phyloP scores from a whole-genome alignment of 169 alveolate species.

The Eimeria necatrix region DNA sequence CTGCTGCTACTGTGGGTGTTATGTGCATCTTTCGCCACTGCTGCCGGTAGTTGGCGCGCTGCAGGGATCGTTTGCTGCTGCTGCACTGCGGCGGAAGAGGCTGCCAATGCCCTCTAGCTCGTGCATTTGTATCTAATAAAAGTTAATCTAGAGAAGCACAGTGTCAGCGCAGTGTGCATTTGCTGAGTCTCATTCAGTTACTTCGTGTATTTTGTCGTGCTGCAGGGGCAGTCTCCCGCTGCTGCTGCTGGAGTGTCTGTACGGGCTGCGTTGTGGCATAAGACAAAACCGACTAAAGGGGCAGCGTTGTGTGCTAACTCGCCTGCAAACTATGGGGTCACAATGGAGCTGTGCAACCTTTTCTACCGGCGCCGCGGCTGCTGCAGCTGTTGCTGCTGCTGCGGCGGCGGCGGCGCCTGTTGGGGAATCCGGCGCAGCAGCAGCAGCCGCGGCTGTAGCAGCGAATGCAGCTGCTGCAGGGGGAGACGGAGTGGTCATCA shows the following conservation, averaged over 20 bases:
- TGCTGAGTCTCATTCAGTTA: too few species aligned
- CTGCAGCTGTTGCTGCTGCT: background rate
- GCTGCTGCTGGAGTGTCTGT: constrained; percentile 36
- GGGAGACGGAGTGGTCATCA: background rate
- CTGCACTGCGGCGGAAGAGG: too few species aligned
- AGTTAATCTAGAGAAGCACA: too few species aligned
- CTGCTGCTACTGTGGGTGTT: background rate
- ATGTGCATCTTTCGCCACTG: too few species aligned
- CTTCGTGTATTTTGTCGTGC: background rate
- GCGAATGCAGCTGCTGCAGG: background rate
- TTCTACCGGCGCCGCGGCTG: background rate
- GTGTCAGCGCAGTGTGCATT: too few species aligned
- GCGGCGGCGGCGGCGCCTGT: background rate
- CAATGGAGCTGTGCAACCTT: background rate
- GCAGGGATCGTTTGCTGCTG: too few species aligned
- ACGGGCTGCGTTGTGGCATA: constrained; percentile 3
- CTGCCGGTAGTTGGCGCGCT: too few species aligned
- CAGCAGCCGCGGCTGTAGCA: constrained; percentile 3
- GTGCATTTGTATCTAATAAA: too few species aligned
- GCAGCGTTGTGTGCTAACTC: constrained; percentile 9
- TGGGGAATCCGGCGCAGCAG: background rate
- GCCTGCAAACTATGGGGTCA: background rate
- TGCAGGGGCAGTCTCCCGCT: constrained; percentile 25
- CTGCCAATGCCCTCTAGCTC: too few species aligned
- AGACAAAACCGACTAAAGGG: constrained; percentile 18